A percentile compares a stretch with the other conserved stretches of the same genome.
phyloP scores from a whole-genome alignment of 192 early-diverging fungal genomes.

The Linnemannia zychae region DNA sequence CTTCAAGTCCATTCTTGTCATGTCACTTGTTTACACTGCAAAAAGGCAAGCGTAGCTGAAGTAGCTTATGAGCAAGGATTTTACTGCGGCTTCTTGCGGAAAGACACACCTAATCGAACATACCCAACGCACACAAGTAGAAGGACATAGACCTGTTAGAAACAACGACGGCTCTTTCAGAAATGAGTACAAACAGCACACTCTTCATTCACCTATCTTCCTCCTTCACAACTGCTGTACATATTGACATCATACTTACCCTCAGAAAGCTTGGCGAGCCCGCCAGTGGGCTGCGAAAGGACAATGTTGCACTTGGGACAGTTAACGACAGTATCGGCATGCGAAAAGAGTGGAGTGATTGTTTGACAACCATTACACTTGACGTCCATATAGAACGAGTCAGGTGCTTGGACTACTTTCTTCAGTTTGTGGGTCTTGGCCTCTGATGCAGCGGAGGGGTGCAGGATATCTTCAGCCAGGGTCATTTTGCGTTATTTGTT shows the following conservation, averaged over 20 bases:
- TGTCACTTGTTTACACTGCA: neutral
- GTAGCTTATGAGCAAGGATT: neutral
- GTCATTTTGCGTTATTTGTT: slow-evolving; percentile 17
- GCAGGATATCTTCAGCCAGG: slow-evolving; percentile 94
- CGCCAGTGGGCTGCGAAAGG: slow-evolving; percentile 93
- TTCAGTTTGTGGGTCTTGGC: slow-evolving; percentile 76
- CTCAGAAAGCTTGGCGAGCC: slow-evolving; percentile 85
- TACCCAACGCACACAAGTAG: neutral
- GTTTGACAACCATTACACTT: slow-evolving; percentile 92
- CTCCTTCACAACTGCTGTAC: neutral
- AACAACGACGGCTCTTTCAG: neutral
- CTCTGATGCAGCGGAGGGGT: slow-evolving; percentile 86
- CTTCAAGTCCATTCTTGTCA: neutral
- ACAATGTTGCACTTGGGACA: slow-evolving; percentile 88
- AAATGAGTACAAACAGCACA: neutral
- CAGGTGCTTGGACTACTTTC: slow-evolving; percentile 74
- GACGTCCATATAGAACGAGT: slow-evolving; percentile 99
- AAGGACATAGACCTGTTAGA: neutral
- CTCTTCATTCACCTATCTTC: neutral
- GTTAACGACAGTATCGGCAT: slow-evolving; percentile 91
- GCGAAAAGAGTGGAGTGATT: slow-evolving; percentile 92
- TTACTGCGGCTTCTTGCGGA: slow-evolving; percentile 87
- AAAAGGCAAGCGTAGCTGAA: neutral
- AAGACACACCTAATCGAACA: slow-evolving; percentile 60
- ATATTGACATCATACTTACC: slow-evolving; percentile 48